phyloP scores from a whole-genome alignment of 2,329 filamentous ascomycete genomes.

The Exophiala sp. region DNA sequence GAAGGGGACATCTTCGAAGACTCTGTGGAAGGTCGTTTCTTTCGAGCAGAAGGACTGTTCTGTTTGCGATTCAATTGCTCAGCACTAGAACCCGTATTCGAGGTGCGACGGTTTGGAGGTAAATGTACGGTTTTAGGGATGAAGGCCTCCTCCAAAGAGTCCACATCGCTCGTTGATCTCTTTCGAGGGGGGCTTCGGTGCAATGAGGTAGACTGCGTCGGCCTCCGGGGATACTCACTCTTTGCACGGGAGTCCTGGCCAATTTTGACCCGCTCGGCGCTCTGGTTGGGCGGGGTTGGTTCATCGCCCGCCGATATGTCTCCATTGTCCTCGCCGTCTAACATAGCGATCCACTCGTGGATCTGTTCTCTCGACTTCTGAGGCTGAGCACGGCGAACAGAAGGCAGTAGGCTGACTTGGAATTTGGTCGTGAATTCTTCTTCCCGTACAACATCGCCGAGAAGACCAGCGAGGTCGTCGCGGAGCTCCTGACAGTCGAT shows the following conservation, averaged over 20 bases:
- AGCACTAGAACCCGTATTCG: constrained; percentile 7
- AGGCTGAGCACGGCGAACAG: constrained; percentile 5
- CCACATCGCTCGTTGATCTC: constrained; percentile 24
- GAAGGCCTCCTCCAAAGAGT: constrained; percentile 16
- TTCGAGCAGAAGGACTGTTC: constrained; percentile 6
- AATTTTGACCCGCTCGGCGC: background rate
- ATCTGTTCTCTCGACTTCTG: constrained; percentile 14
- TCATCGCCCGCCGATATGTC: background rate
- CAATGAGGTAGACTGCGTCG: background rate
- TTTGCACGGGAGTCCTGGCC: constrained; percentile 4
- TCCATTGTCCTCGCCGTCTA: constrained; percentile 4
- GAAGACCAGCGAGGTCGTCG: constrained; percentile 40
- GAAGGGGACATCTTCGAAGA: constrained; percentile 9
- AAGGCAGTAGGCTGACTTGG: constrained; percentile 24
- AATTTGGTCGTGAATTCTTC: constrained; percentile 24
- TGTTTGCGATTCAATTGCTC: constrained; percentile 17
- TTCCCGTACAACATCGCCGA: constrained; percentile 34
- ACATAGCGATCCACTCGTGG: constrained; percentile 14
- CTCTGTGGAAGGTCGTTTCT: constrained; percentile 14
- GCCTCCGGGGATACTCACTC: constrained; percentile 16
- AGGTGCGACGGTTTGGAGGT: constrained; percentile 7
- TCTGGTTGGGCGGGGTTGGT: constrained; percentile 2
- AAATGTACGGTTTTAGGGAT: constrained; percentile 9
- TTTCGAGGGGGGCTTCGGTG: constrained; percentile 22
- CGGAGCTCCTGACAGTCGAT: constrained; percentile 57